phyloP scores from a whole-genome alignment of 768 basidiomycete species.

The Aureoboletus auriporus region DNA sequence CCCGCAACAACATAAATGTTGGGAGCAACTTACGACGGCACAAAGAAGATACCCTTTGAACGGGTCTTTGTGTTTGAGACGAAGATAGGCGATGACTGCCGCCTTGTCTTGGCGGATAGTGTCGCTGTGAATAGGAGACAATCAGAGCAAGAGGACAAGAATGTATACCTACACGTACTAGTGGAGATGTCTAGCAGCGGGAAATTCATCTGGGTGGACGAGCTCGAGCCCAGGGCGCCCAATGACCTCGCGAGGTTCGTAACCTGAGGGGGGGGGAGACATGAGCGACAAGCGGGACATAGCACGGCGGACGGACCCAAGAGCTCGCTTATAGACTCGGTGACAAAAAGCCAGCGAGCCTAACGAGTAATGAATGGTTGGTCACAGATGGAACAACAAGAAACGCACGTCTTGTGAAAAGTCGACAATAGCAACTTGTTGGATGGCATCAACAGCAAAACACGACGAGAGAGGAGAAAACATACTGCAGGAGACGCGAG shows the following conservation, averaged over 20 bases:
- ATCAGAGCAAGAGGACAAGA: not conserved
- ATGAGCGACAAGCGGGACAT: not conserved
- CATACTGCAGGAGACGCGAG: slow-evolving; percentile 77
- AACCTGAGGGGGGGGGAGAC: slow-evolving; percentile 42
- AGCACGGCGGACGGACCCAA: slow-evolving; percentile 40
- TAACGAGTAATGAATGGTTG: slow-evolving; percentile 22
- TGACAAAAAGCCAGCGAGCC: slow-evolving; percentile 66
- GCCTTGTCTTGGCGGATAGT: slow-evolving; percentile 79
- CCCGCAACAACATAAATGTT: not conserved
- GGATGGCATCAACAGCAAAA: slow-evolving; percentile 5
- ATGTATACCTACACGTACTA: slow-evolving; percentile 40
- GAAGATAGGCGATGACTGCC: slow-evolving; percentile 72
- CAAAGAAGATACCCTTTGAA: slow-evolving; percentile 74
- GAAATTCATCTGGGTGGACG: slow-evolving; percentile 77
- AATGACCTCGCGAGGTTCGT: slow-evolving; percentile 67
- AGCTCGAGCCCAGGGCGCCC: slow-evolving; percentile 68
- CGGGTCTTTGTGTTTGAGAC: slow-evolving; percentile 76
- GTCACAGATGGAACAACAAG: not conserved
- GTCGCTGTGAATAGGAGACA: slow-evolving; percentile 40
- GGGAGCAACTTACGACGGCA: slow-evolving; percentile 54
- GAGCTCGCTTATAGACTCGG: slow-evolving; percentile 62
- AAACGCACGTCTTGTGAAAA: slow-evolving; percentile 64
- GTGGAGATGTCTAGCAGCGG: slow-evolving; percentile 62
- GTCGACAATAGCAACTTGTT: slow-evolving; percentile 73
- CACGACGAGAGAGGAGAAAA: slow-evolving; percentile 15